A percentile compares a stretch with the other conserved stretches of the same genome.
Conservation (phyloP, 78 protist genomes). For the slime mould (Dictyostelium discoideum) region DNA sequence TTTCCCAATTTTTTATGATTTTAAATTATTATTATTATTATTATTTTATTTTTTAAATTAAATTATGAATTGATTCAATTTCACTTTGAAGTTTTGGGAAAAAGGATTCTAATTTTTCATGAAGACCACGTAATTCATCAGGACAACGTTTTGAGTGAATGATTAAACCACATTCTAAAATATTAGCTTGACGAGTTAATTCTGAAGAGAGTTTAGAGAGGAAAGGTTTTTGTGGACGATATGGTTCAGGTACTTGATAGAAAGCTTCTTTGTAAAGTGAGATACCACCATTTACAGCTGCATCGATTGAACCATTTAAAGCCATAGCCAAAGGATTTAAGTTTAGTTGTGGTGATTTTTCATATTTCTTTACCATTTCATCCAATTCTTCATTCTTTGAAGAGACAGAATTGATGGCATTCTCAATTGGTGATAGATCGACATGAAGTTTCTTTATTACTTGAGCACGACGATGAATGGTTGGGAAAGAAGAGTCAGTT, state of each 20-base stretch:
- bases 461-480: conserved; percentile 82
- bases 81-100: conserved; percentile 44
- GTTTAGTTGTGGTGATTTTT: conserved; percentile 33
- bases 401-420: conserved; percentile 72
- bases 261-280: conserved; percentile 71
- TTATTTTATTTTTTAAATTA: neutral
- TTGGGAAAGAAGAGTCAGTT: conserved; percentile 73
- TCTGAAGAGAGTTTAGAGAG: neutral
- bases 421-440: conserved; percentile 74
- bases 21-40: neutral
- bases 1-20: neutral
- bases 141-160: conserved; percentile 69
- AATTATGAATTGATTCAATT: conserved; percentile 7
- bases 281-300: conserved; percentile 90
- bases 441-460: conserved; percentile 47
- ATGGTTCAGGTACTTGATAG: neutral
- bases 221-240: neutral
- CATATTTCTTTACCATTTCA: conserved; percentile 68
- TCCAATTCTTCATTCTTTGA: conserved; percentile 81
- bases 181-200: conserved; percentile 41
- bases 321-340: conserved; percentile 87
- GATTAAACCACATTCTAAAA: conserved; percentile 38
- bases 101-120: conserved; percentile 72
- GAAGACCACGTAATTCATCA: conserved; percentile 80
- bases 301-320: conserved; percentile 87